Base-by-base conservation (phyloP, 2,329 filamentous ascomycete species). In the Colletotrichum cuscutae region DNA sequence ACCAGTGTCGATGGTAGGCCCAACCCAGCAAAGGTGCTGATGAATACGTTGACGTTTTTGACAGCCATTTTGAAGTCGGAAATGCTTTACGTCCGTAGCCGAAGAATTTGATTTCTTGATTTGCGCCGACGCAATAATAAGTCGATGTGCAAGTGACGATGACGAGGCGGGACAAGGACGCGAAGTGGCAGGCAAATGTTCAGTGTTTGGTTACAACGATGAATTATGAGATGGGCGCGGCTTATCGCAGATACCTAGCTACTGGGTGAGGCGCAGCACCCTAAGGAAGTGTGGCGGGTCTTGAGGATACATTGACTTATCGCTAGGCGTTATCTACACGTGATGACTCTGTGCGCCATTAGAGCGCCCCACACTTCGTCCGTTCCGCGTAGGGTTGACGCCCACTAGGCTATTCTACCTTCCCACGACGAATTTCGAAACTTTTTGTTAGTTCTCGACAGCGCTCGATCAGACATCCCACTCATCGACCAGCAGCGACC, bases 1-100 rank as follows among this genome's bases (percentile, higher is more conserved):
- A 93, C 91, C 42, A 97, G 87, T 0, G 95, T 97, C n/a, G 93
- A 86, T 2, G 96, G 95, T 7, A 98, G 89, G 59, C 92, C 92
- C 22, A 97, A 89, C 75, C 96, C 96, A 8, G 92, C 88, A 79
- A 98, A 96, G 74, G 93, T 94, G 77, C 94, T 92, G 74, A 99
- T 86, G 72, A 98, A 90, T 75, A 98, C 87, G 83, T 97, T 98
- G 80, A 97, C 85, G 52, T 85, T 89, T 75, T 81, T 82, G 1
- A 86, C 78, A 52, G 86, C 84, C 91, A 94, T 94, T 15, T 24
- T 52, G 24, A 52, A 11, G 9, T 42, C 13, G 2, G 12, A 12
- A 42, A 42, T 59, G 5, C 5, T 19, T 15, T 53, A 24, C 2
- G 26, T 63, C 28, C 32, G 30, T 54, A 12, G 49, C 8, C 4